These are phyloP conservation scores for Ochetophila trinervis DNA, from an alignment of 306 rosid genomes.

Conservation along the genomic window DNA sequence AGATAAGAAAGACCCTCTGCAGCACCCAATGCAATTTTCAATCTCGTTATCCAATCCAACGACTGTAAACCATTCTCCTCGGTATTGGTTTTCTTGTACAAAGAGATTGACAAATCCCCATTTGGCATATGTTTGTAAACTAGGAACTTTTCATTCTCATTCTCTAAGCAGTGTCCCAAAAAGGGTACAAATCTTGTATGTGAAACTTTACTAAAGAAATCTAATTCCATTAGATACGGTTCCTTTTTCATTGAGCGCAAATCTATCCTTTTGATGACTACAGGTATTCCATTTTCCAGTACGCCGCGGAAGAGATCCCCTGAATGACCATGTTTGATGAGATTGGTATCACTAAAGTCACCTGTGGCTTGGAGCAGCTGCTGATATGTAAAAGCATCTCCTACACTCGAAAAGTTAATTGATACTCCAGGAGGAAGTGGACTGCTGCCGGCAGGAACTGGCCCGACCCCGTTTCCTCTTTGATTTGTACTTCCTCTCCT, in stretches of 20 bases:
- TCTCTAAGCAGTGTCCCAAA: slow-evolving; percentile 81
- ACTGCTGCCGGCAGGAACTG: slow-evolving; percentile 45
- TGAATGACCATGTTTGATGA: slow-evolving; percentile 73
- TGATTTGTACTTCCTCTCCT: slow-evolving; percentile 42
- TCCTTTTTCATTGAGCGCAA: slow-evolving; percentile 46
- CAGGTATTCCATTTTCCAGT: slow-evolving; percentile 66
- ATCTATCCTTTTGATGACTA: slow-evolving; percentile 69
- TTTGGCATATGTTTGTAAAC: slow-evolving; percentile 79
- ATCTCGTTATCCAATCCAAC: slow-evolving; percentile 96
- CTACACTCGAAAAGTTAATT: slow-evolving; percentile 50
- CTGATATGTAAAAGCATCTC: slow-evolving; percentile 68
- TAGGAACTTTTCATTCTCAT: slow-evolving; percentile 76
- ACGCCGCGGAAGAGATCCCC: slow-evolving; percentile 82
- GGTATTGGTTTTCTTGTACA: slow-evolving; percentile 48
- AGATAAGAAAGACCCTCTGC: slow-evolving; percentile 85
- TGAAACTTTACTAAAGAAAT: slow-evolving; percentile 68
- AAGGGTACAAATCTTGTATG: slow-evolving; percentile 78
- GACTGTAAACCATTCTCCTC: slow-evolving; percentile 71
- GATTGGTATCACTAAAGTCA: slow-evolving; percentile 59
- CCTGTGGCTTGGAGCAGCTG: slow-evolving; percentile 75
- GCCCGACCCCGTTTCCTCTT: slow-evolving; percentile 53
- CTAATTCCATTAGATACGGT: slow-evolving; percentile 58
- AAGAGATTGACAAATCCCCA: slow-evolving; percentile 75
- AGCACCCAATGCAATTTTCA: slow-evolving; percentile 87
- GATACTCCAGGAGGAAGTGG: slow-evolving; percentile 48